Base-by-base conservation (phyloP, 345 rosid genomes). In the Citrus inodora region DNA sequence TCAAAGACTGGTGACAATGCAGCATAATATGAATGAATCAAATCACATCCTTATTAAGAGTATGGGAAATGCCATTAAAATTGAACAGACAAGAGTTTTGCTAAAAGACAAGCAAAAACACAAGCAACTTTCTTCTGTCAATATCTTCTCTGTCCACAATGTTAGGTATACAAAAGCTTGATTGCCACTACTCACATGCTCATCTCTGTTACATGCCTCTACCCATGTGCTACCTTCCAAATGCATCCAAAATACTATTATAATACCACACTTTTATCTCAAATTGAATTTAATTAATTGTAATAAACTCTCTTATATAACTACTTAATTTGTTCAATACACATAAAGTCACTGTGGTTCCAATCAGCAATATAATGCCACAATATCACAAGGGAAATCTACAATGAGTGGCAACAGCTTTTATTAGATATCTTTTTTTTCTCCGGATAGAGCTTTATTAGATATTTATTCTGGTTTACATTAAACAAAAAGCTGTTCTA, bases 221-320 rank as follows among this genome's bases (percentile, higher is more conserved):
- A 53, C 83, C 85, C 91, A 90, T 88, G 88, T 84, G 88, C 82
- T 79, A 68, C 70, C 75, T 66, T 77, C 42, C 84, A 69, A 62
- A 79, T 86, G 73, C 85, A 73, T 78, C 78, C 91, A 84, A 74
- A 80, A 67, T 40, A 27, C 25, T 68, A 25, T 51, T 58, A 28
- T n/a, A 67, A 46, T 46, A 51, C 40, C 22, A 24, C 40, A 25
- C 33, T 22, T 38, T 35, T 28, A 24, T 32, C 35, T 0, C 16
- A 22, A 46, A 21, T 3, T 77, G 46, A 46, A 67, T 28, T 85
- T 42, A 60, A 73, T 22, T 74, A 65, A 85, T 76, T 73, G 24
- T 24, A 68, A 71, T 77, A 27, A 70, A 75, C 64, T 58, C 70
- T 67, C 51, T 27, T 62, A 38, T 4, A 19, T 28, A 70, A 63